phyloP scores from a whole-genome alignment of 2,329 filamentous ascomycete species.

The Parafenestella ontariensis region DNA sequence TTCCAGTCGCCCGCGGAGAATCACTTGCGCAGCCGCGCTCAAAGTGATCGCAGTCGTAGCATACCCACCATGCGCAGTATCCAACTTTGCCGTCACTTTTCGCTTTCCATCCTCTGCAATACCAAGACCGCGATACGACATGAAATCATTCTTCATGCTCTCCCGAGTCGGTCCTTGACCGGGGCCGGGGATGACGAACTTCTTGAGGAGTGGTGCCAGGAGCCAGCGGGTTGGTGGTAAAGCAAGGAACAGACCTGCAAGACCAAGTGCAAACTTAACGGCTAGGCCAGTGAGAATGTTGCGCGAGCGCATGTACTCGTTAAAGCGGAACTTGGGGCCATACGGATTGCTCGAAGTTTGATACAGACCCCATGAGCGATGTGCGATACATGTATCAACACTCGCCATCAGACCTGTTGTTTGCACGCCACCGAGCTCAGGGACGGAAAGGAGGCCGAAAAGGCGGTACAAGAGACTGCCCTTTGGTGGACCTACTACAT shows the following conservation, averaged over 20 bases:
- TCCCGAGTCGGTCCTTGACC: conserved; percentile 53
- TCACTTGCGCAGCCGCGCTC: conserved; percentile 68
- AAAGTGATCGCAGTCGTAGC: conserved; percentile 70
- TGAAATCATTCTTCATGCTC: conserved; percentile 62
- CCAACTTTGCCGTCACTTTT: conserved; percentile 63
- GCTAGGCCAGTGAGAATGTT: conserved; percentile 57
- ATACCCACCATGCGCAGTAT: conserved; percentile 69
- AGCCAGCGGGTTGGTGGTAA: conserved; percentile 61
- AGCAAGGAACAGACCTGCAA: conserved; percentile 55
- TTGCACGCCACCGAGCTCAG: conserved; percentile 66
- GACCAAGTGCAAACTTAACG: conserved; percentile 57
- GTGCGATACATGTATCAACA: conserved; percentile 64
- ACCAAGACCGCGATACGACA: conserved; percentile 70
- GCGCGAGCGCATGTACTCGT: conserved; percentile 62
- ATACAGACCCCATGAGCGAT: conserved; percentile 66
- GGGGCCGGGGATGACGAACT: conserved; percentile 37
- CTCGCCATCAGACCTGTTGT: conserved; percentile 61
- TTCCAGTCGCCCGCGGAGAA: conserved; percentile 64
- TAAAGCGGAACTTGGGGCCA: conserved; percentile 64
- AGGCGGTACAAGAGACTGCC: conserved; percentile 51
- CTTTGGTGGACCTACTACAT: conserved; percentile 42
- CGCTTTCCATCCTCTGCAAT: conserved; percentile 60
- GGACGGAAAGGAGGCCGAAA: conserved; percentile 61
- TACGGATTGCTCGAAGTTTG: conserved; percentile 52
- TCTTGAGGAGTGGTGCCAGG: conserved; percentile 37